A percentile compares a stretch with the other conserved stretches of the same genome.
Conservation (phyloP, 495 filamentous ascomycete species). For the Talaromyces thailandensis region DNA sequence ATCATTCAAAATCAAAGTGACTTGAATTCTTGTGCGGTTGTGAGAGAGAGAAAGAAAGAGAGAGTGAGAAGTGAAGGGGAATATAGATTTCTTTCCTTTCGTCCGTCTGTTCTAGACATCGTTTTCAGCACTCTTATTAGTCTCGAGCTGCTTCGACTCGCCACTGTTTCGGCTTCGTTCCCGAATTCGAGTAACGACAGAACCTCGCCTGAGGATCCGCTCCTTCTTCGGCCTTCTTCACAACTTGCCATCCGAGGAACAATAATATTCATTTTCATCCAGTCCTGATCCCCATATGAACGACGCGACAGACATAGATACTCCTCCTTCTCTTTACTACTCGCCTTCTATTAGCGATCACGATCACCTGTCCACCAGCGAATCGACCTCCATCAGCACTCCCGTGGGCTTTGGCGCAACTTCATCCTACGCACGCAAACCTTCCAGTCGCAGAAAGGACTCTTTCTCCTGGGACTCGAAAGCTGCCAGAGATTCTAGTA, state of each 20-base stretch:
- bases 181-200: not conserved
- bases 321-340: constrained; percentile 30
- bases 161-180: not conserved
- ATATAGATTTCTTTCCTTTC: not conserved
- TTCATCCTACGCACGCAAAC: constrained; percentile 25
- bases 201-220: not conserved
- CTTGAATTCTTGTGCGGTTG: not conserved
- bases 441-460: constrained; percentile 30
- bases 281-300: constrained; percentile 27
- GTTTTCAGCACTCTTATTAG: not conserved
- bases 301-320: constrained; percentile 30
- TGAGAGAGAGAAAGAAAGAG: not conserved
- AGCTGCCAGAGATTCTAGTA: constrained; percentile 19
- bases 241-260: not conserved
- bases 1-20: not conserved
- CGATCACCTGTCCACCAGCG: constrained; percentile 33
- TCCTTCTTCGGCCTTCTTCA: not conserved
- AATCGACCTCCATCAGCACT: constrained; percentile 33
- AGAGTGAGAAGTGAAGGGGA: not conserved
- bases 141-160: not conserved
- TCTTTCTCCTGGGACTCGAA: constrained; percentile 26
- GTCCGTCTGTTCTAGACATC: not conserved
- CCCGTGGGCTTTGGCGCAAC: constrained; percentile 32
- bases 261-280: constrained; percentile 3
- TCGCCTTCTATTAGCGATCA: constrained; percentile 29